Base-by-base conservation (phyloP, 805 yeast species). In the Barnettozyma californica region DNA sequence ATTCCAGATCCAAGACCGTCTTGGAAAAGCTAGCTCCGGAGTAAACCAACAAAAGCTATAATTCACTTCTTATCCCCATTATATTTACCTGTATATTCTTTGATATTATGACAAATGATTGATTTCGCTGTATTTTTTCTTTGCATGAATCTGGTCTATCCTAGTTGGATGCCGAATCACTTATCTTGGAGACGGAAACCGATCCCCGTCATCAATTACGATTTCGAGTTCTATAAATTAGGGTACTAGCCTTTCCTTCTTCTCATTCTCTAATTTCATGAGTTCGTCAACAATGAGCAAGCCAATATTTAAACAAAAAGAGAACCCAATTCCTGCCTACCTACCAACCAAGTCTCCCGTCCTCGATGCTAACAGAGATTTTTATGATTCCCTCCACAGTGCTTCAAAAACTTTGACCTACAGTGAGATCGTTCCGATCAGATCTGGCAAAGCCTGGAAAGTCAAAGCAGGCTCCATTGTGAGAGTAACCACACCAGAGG, bases 401-500 rank as follows among this genome's bases (percentile, higher is more conserved):
- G 73, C 76, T 5, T 7, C 39, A 60, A 68, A 16, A 71, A 69
- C 75, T 25, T 59, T 73, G 43, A 67, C 71, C 20, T 70, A 75
- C 37, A 59, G 66, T 8, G 68, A 76, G 49, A 58, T 65, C 5
- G 73, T 80, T 49, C 74, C 77, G 20, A 79, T 81, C 35, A 67
- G 86, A 53, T 69, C 81, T 2, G 88, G 83, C 3, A 68, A 74
- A 42, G 84, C 86, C 0, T 78, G 83, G 69, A 76, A 76, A 51
- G 79, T 81, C n/a, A 81, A 83, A 16, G 80, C 80, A 19, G 81
- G 78, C 21, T 70, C 76, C 27, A 74, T 81, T 27, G 78, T 83
- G 50, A 68, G 87, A 36, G 68, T 82, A 47, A 75, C 80, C 3
- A 77, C 85, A 1, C 82, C 85, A 2, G 81, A 82, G 55, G 87